Evolutionary conservation across 192 early-diverging fungal species (phyloP), one percentile per base, ranked within the genome.

Genomic region (Backusella australiensis): DNA sequence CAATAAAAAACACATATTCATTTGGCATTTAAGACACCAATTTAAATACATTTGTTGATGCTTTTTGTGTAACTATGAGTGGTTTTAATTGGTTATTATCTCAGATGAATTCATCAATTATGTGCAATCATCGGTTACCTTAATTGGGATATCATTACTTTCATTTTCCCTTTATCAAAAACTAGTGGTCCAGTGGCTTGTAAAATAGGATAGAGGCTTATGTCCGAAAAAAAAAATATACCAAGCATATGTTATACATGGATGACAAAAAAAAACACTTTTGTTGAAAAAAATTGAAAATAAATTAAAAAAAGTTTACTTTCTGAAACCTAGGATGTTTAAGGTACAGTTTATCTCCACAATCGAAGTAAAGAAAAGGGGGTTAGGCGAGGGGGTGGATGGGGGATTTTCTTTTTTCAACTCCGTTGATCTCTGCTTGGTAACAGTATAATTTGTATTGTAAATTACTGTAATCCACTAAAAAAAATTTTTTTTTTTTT

Each of bases 181-280:
- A 29, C 56, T 63, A 63, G 56, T 29, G 56, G 56, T 63, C 56
- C 56, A 63, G 56, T 63, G 56, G 56, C 56, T 63, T 63, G 56
- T 63, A 29, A 23, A 63, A 29, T 14, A 63, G 11, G 56, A 59
- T 12, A 59, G 56, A 59, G 56, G 56, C 56, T 59, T 59, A 59
- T 59, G 19, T 59, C 23, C 23, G 56, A 59, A 59, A 59, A 59
- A 59, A 59, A 56, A 53, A 53, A 6, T 38, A 38, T 38, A 19
- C 6, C 23, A 59, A 59, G 56, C 11, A 59, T 6, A 21, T 26
- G 26, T 11, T 12, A 59, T 21, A 29, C 21, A 26, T 59, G 9
- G 23, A 59, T 26, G 1, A 38, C 38, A 38, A 38, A 38, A 38
- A 39, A 59, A 23, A 59, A 14, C 56, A 4, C 56, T 59, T 59